These are phyloP conservation scores for Fusarium zealandicum DNA, from an alignment of 2,329 filamentous ascomycete species.

Conservation along the genomic window DNA sequence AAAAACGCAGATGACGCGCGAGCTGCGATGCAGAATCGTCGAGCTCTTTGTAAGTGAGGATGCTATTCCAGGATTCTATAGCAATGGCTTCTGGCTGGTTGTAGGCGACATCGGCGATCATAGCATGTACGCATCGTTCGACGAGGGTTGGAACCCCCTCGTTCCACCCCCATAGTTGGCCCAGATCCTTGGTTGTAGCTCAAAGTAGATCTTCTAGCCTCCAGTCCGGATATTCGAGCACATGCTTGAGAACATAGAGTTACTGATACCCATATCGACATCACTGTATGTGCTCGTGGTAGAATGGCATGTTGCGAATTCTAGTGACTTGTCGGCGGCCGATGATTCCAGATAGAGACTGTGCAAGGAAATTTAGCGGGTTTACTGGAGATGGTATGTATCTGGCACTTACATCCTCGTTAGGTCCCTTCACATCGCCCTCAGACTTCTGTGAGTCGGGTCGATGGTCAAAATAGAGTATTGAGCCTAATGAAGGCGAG, in stretches of 20 bases:
- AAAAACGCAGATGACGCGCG: constrained; percentile 51
- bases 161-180: constrained; percentile 58
- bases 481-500: constrained; percentile 11
- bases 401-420: constrained; percentile 19
- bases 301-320: constrained; percentile 16
- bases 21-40: constrained; percentile 52
- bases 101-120: constrained; percentile 51
- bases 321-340: constrained; percentile 19
- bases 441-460: constrained; percentile 4
- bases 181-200: constrained; percentile 46
- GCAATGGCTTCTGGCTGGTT: constrained; percentile 50
- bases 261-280: constrained; percentile 22
- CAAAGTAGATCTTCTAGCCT: constrained; percentile 13
- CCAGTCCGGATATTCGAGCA: constrained; percentile 19
- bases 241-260: constrained; percentile 24
- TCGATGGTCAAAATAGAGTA: constrained; percentile 14
- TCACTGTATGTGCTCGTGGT: constrained; percentile 9
- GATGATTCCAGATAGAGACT: constrained; percentile 25
- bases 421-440: not conserved
- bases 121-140: constrained; percentile 55
- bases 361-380: constrained; percentile 1
- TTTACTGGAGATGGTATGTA: not conserved
- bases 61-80: constrained; percentile 59
- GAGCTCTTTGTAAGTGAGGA: constrained; percentile 55
- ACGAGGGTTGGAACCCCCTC: constrained; percentile 50